These are phyloP conservation scores for Solanum hybrid DNA, from an alignment of 305 asterid species.

Conservation along the genomic window DNA sequence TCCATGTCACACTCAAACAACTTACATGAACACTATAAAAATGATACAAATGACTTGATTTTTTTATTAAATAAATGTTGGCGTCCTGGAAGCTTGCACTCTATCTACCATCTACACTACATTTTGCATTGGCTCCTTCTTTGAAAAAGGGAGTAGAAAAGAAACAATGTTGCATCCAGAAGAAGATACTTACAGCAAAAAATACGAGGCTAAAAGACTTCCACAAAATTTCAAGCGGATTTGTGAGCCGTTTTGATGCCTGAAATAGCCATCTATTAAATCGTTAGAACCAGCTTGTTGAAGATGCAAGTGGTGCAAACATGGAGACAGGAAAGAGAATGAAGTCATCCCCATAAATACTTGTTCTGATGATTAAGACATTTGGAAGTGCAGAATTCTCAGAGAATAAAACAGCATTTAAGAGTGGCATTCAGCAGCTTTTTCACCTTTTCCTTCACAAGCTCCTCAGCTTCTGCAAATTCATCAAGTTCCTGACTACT, in stretches of 20 bases:
- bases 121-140: not conserved
- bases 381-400: not conserved
- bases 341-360: not conserved
- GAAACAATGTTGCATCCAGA: not conserved
- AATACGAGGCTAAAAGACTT: constrained; percentile 87
- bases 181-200: constrained; percentile 62
- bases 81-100: not conserved
- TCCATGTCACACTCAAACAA: not conserved
- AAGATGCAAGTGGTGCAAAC: not conserved
- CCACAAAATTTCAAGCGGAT: constrained; percentile 79
- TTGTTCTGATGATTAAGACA: not conserved
- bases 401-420: not conserved
- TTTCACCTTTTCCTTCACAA: constrained; percentile 76
- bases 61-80: not conserved
- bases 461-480: constrained; percentile 92
- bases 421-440: not conserved
- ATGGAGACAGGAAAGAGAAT: not conserved
- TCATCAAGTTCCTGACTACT: constrained; percentile 61
- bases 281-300: not conserved
- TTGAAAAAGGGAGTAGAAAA: not conserved
- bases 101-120: not conserved
- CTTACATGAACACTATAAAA: not conserved
- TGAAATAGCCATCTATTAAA: constrained; percentile 18
- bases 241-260: constrained; percentile 61
- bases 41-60: not conserved